Conservation (phyloP, 2,329 filamentous ascomycete species). For the Byssothecium circinans region DNA sequence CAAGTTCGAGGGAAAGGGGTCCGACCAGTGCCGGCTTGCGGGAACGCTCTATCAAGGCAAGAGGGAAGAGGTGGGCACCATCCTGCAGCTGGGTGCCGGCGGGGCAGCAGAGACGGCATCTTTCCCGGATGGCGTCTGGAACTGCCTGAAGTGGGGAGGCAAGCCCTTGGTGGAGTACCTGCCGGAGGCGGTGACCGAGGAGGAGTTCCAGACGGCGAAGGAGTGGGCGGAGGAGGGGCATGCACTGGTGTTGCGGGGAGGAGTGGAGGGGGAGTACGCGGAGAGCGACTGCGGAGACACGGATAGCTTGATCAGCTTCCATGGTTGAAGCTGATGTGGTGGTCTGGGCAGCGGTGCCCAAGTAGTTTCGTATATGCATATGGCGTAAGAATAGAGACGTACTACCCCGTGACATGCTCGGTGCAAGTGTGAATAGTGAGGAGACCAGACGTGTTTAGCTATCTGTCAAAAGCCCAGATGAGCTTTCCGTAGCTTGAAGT, state of each 20-base stretch:
- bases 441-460: no score
- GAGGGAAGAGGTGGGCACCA: not conserved
- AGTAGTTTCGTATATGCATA: no score
- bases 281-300: not conserved
- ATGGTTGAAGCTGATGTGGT: not conserved
- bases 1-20: not conserved
- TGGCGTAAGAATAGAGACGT: no score
- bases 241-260: not conserved
- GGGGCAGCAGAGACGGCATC: not conserved
- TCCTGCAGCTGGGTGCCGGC: not conserved
- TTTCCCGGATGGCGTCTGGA: not conserved
- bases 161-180: not conserved
- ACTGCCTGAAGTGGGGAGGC: not conserved
- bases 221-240: not conserved
- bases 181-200: not conserved
- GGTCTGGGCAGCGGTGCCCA: not conserved
- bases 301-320: not conserved
- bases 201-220: not conserved
- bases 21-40: not conserved
- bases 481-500: no score
- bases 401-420: no score
- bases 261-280: not conserved
- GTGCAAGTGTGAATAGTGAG: no score
- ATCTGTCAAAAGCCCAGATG: no score
- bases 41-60: not conserved